Conservation (phyloP, 2,329 filamentous ascomycete genomes). For the Fusarium drepaniforme region DNA sequence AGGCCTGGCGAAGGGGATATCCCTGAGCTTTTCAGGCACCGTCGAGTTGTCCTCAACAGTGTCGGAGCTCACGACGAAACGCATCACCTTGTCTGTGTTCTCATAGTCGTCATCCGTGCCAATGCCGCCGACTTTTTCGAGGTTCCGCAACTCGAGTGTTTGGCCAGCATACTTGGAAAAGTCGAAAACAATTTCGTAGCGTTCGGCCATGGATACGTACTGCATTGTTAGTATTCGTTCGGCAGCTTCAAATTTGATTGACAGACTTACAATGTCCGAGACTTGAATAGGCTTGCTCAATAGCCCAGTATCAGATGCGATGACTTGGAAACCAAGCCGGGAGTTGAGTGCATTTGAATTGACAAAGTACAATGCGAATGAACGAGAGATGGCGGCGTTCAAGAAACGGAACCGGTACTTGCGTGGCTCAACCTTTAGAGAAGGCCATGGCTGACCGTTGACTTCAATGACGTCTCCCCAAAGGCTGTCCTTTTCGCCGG, state of each 20-base stretch:
- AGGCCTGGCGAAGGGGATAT: constrained; percentile 53
- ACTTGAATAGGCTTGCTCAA: constrained; percentile 58
- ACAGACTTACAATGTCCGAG: constrained; percentile 47
- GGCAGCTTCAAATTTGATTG: neutral
- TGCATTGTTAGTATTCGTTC: constrained; percentile 5
- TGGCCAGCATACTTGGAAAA: constrained; percentile 62
- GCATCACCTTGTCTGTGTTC: constrained; percentile 65
- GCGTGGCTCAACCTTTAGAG: constrained; percentile 67
- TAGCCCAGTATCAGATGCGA: constrained; percentile 67
- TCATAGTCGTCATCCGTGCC: constrained; percentile 62
- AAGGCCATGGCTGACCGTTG: constrained; percentile 71
- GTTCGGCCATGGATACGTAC: constrained; percentile 66
- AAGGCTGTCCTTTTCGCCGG: constrained; percentile 58
- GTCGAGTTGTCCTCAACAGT: constrained; percentile 51
- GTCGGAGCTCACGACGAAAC: constrained; percentile 59
- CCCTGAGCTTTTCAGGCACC: constrained; percentile 50
- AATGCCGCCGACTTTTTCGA: constrained; percentile 42
- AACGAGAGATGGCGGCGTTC: constrained; percentile 61
- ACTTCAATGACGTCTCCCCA: constrained; percentile 70
- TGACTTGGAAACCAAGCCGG: constrained; percentile 62
- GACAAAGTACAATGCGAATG: constrained; percentile 62
- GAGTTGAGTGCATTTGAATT: constrained; percentile 43
- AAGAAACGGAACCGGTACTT: constrained; percentile 70
- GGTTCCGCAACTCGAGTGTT: constrained; percentile 57
- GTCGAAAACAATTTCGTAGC: constrained; percentile 70